phyloP scores from a whole-genome alignment of 1,139 yeast species.

The Pichia sp. region DNA sequence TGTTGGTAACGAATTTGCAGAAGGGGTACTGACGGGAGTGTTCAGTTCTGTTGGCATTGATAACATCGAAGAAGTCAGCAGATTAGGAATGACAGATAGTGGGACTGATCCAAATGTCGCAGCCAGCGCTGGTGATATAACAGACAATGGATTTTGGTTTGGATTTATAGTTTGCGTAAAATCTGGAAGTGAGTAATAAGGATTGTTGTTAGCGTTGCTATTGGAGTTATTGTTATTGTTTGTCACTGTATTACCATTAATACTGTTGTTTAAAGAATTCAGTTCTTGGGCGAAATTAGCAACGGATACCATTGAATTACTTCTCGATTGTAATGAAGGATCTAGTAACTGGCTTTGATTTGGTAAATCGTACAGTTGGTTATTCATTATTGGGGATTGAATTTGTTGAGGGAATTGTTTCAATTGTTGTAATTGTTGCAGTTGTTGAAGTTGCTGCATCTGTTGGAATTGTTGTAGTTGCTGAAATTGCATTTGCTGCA shows the following conservation, averaged over 20 bases:
- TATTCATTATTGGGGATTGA: constrained; percentile 1
- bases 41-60: constrained; percentile 11
- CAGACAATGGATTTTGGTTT: neutral
- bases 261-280: neutral
- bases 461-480: constrained; percentile 8
- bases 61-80: constrained; percentile 6
- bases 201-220: neutral
- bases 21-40: neutral
- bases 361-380: neutral
- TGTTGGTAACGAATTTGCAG: too few relatives aligned
- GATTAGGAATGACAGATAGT: constrained; percentile 6
- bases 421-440: constrained; percentile 9
- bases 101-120: constrained; percentile 12
- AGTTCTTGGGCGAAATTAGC: constrained; percentile 2
- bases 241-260: neutral
- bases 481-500: constrained; percentile 11
- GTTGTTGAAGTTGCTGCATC: constrained; percentile 6
- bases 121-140: constrained; percentile 7
- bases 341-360: constrained; percentile 1
- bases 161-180: neutral
- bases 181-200: constrained; percentile 7
- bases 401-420: neutral
- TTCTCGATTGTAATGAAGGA: constrained; percentile 15
- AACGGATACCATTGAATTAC: constrained; percentile 11
- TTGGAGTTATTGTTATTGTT: neutral